These are phyloP conservation scores for Wickerhamiella qilinensis DNA, from an alignment of 805 yeast genomes.

Conservation along the genomic window DNA sequence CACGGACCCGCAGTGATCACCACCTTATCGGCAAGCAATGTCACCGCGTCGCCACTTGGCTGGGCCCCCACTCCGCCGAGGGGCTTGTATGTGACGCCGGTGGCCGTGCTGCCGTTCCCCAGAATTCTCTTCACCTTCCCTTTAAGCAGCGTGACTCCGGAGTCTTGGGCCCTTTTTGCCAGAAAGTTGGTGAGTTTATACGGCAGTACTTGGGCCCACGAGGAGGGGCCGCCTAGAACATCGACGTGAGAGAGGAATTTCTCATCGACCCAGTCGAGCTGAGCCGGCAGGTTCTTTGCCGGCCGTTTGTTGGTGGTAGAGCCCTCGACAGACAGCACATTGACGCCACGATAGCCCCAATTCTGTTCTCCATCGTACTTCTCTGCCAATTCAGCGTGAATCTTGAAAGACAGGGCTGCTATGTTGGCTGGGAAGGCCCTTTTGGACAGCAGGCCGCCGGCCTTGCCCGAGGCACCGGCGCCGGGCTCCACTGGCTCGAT, in stretches of 20 bases:
- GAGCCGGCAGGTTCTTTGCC: conserved; percentile 24
- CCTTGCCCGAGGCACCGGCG: conserved; percentile 94
- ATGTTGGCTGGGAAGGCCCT: conserved; percentile 97
- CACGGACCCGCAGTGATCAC: conserved; percentile 89
- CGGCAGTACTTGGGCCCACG: conserved; percentile 96
- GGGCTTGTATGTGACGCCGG: conserved; percentile 52
- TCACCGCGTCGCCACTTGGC: conserved; percentile 28
- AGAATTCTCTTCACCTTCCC: conserved; percentile 66
- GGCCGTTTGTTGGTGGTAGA: conserved; percentile 5
- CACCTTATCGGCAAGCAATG: conserved; percentile 55
- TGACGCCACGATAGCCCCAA: conserved; percentile 87
- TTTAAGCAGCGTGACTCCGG: conserved; percentile 65
- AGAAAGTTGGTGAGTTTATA: conserved; percentile 80
- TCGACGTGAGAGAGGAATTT: conserved; percentile 58
- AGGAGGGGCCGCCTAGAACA: conserved; percentile 62
- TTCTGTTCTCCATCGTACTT: conserved; percentile 66
- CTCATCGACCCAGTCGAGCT: conserved; percentile 61
- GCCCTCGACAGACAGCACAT: conserved; percentile 79
- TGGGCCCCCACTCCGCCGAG: conserved; percentile 20
- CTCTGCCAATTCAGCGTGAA: conserved; percentile 71
- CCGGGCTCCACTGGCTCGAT: conserved; percentile 86
- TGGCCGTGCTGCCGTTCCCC: conserved; percentile 45
- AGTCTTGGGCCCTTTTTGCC: conserved; percentile 63
- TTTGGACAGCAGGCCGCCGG: conserved; percentile 85
- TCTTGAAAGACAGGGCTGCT: conserved; percentile 70